A percentile compares a stretch with the other conserved stretches of the same genome.
These are phyloP conservation scores for Chalciporus piperatus DNA, from an alignment of 768 basidiomycete genomes.

Conservation along the genomic window DNA sequence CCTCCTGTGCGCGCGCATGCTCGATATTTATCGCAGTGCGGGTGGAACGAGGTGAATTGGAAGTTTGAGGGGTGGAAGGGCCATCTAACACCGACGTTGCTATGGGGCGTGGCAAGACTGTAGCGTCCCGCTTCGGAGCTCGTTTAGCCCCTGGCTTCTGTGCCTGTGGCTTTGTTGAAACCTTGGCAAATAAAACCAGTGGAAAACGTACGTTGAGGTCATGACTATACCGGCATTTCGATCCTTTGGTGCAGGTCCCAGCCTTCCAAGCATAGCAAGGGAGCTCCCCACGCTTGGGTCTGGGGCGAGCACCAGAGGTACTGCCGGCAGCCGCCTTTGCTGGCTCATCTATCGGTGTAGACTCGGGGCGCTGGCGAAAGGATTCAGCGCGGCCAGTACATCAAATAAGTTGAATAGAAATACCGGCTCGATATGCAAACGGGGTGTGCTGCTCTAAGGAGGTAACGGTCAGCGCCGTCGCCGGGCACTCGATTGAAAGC, in stretches of 20 bases:
- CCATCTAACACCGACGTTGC: neutral
- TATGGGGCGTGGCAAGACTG: neutral
- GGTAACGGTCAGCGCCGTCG: neutral
- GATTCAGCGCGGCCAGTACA: neutral
- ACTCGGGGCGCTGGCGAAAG: neutral
- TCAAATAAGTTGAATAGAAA: neutral
- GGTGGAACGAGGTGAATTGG: neutral
- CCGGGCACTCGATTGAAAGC: neutral
- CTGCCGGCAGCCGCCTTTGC: neutral
- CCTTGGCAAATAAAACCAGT: neutral
- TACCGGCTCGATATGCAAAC: neutral
- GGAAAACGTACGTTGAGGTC: conserved; percentile 28
- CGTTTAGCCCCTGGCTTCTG: conserved; percentile 8
- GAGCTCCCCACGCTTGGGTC: conserved; percentile 19
- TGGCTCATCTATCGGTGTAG: neutral
- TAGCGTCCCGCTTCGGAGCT: neutral
- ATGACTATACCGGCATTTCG: conserved; percentile 36
- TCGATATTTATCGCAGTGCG: neutral
- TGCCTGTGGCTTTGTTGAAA: neutral
- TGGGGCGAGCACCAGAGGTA: conserved; percentile 16
- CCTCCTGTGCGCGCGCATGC: conserved; percentile 8
- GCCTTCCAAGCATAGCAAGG: conserved; percentile 35
- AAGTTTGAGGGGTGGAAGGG: neutral
- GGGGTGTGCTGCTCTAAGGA: neutral
- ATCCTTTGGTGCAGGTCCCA: conserved; percentile 37